These are phyloP conservation scores for Naganishia onofrii DNA, from an alignment of 768 basidiomycete species.

Conservation along the genomic window DNA sequence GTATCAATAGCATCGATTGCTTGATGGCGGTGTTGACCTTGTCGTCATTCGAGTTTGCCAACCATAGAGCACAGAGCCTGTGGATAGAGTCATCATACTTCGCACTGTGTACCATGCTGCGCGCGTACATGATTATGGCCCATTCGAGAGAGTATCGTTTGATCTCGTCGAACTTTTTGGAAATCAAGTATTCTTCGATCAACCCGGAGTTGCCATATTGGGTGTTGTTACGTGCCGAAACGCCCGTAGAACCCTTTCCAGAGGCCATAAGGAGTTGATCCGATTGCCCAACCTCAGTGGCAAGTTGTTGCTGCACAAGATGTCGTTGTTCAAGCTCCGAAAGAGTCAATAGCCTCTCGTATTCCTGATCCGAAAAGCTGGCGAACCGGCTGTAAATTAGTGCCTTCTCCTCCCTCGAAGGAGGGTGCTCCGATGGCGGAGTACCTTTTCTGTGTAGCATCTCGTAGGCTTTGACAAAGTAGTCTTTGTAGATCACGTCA, in stretches of 20 bases:
- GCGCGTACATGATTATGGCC: constrained; percentile 71
- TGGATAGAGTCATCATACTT: constrained; percentile 74
- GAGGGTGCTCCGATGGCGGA: constrained; percentile 29
- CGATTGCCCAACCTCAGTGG: constrained; percentile 65
- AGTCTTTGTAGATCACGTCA: constrained; percentile 64
- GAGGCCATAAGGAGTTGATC: constrained; percentile 52
- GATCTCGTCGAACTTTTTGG: constrained; percentile 9
- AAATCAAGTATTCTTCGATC: neutral
- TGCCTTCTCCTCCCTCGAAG: constrained; percentile 36
- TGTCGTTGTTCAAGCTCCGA: constrained; percentile 25
- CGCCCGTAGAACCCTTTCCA: constrained; percentile 2
- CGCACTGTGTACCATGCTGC: constrained; percentile 68
- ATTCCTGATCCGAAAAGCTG: constrained; percentile 83
- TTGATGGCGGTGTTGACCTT: constrained; percentile 56
- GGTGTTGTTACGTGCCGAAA: neutral
- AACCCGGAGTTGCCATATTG: neutral
- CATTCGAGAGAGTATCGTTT: constrained; percentile 6
- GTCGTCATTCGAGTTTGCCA: constrained; percentile 69
- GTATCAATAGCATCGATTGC: constrained; percentile 61
- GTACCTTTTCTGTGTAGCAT: constrained; percentile 27
- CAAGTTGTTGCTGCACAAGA: constrained; percentile 52
- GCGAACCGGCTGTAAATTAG: constrained; percentile 75
- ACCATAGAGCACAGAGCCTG: constrained; percentile 85
- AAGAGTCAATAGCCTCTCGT: constrained; percentile 54
- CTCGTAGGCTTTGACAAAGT: constrained; percentile 61